These are phyloP conservation scores for Chlorella vulgaris DNA, from an alignment of 139 green algal genomes.

Conservation along the genomic window DNA sequence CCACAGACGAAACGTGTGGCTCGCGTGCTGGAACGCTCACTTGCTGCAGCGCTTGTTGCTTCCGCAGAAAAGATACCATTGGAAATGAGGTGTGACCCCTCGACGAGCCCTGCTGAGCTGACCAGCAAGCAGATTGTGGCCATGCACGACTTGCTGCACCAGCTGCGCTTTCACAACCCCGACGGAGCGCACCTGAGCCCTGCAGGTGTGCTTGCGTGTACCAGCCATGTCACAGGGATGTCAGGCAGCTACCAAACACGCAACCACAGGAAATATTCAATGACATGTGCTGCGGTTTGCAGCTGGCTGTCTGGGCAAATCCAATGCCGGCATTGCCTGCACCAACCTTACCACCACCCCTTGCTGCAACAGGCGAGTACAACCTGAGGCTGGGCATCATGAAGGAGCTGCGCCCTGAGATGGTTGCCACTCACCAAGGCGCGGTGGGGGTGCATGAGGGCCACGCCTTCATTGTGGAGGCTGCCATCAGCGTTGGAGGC, in stretches of 20 bases:
- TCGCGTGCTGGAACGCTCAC: no score
- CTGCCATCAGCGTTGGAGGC: constrained; percentile 90
- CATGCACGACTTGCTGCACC: constrained; percentile 91
- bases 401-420: constrained; percentile 94
- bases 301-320: no score
- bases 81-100: constrained; percentile 69
- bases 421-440: constrained; percentile 92
- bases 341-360: no score
- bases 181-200: constrained; percentile 81
- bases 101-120: constrained; percentile 57
- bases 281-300: no score
- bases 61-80: constrained; percentile 72
- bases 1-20: no score
- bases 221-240: background rate
- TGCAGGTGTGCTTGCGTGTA: constrained; percentile 39
- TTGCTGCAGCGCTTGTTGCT: no score
- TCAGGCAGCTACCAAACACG: background rate
- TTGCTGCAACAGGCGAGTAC: constrained; percentile 98
- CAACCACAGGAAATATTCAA: no score
- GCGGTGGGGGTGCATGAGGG: constrained; percentile 88
- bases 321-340: no score
- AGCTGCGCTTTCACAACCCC: constrained; percentile 80
- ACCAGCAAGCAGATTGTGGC: constrained; percentile 66
- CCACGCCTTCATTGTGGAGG: constrained; percentile 96
- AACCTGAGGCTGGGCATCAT: constrained; percentile 97